Percentiles rank a stretch among this genome's conserved stretches.
phyloP scores from a whole-genome alignment of 495 filamentous ascomycete species.

The Pseudomonodictys pantanalensis region DNA sequence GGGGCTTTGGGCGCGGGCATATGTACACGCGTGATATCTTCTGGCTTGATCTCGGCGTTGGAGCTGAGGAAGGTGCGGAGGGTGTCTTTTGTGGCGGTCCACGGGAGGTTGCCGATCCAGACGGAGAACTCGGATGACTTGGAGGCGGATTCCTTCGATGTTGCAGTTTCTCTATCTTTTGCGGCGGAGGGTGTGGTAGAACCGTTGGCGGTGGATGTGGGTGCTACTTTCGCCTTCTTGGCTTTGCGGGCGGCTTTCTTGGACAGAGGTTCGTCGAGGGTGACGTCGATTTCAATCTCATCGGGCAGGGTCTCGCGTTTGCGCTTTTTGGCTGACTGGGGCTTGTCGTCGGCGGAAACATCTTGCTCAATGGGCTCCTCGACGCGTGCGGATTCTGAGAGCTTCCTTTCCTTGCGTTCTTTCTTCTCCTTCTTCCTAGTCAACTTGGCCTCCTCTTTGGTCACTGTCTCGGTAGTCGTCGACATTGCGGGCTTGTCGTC shows the following conservation, averaged over 20 bases:
- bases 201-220: conserved; percentile 4
- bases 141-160: conserved; percentile 30
- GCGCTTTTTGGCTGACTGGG: conserved; percentile 36
- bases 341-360: not conserved
- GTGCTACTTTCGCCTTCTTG: conserved; percentile 49
- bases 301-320: conserved; percentile 38
- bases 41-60: conserved; percentile 62
- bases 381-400: conserved; percentile 1
- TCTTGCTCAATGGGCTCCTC: not conserved
- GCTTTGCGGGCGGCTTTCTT: conserved; percentile 61
- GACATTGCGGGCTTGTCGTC: too few relatives aligned
- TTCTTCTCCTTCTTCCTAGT: conserved; percentile 16
- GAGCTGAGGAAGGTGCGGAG: conserved; percentile 73
- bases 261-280: conserved; percentile 83
- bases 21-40: conserved; percentile 76
- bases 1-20: conserved; percentile 53
- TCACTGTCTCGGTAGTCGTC: too few relatives aligned
- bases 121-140: conserved; percentile 77
- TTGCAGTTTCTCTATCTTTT: conserved; percentile 27
- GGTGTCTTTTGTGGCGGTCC: conserved; percentile 67
- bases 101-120: conserved; percentile 95
- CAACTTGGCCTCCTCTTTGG: too few relatives aligned
- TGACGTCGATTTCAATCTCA: conserved; percentile 83
- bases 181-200: not conserved
- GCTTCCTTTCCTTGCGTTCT: conserved; percentile 8